Percentiles rank a stretch among this genome's conserved stretches.
Conservation (phyloP, 2,329 filamentous ascomycete species). For the Talaromyces atroroseus region DNA sequence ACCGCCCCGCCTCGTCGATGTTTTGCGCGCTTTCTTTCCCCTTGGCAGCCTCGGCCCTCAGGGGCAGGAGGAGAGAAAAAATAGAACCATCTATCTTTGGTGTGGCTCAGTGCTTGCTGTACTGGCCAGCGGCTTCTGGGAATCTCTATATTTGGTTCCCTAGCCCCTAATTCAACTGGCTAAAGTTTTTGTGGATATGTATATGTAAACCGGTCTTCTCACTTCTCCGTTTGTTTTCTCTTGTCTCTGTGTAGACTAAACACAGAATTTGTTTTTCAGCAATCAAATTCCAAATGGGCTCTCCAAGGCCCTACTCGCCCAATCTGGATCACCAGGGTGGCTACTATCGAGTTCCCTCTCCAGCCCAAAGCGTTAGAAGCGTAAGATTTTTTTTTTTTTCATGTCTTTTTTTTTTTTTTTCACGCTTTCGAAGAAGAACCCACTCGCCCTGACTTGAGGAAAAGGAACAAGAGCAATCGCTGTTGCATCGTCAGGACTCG, state of each 20-base stretch:
- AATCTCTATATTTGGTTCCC: background rate
- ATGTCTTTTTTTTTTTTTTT: background rate
- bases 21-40: background rate
- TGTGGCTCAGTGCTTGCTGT: background rate
- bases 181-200: background rate
- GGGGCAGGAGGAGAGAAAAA: background rate
- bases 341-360: background rate
- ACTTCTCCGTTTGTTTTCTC: background rate
- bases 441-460: background rate
- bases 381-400: background rate
- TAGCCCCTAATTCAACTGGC: background rate
- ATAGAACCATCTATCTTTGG: background rate
- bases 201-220: background rate
- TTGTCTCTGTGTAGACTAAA: background rate
- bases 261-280: background rate
- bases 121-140: no score
- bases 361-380: background rate
- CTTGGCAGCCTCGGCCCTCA: background rate
- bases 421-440: background rate
- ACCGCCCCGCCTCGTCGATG: background rate
- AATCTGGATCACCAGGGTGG: background rate
- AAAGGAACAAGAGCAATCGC: background rate
- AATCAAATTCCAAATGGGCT: background rate
- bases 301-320: background rate
- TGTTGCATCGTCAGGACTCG: background rate